Conservation (phyloP, 73 alveolate species). For the Paramecium bursaria region DNA sequence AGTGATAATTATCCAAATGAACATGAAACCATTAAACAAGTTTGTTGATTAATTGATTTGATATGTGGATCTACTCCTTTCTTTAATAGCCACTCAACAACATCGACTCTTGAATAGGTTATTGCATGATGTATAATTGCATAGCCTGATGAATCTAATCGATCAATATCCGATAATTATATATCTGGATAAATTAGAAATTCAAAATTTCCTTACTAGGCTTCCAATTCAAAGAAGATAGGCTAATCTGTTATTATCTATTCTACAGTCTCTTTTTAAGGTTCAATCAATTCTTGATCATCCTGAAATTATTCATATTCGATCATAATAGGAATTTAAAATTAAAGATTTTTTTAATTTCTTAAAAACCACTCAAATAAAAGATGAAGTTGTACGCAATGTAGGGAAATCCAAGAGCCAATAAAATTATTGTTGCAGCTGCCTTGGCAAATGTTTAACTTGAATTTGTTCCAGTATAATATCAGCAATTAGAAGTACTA, state of each 20-base stretch:
- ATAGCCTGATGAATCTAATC: slow-evolving; percentile 28
- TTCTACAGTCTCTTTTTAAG: background rate
- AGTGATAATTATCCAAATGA: background rate
- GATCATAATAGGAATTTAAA: too few species aligned
- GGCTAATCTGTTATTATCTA: slow-evolving; percentile 9
- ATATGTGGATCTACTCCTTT: slow-evolving; percentile 7
- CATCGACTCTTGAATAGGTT: slow-evolving; percentile 4
- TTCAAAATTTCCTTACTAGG: slow-evolving; percentile 12
- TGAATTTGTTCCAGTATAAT: slow-evolving; percentile 54
- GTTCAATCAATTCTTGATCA: too few species aligned
- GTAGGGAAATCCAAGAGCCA: slow-evolving; percentile 74
- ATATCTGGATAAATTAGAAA: background rate
- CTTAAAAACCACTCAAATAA: too few species aligned
- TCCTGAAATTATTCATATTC: too few species aligned
- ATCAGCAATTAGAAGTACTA: slow-evolving; percentile 41
- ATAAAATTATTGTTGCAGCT: slow-evolving; percentile 71
- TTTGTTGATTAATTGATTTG: background rate
- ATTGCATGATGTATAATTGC: slow-evolving; percentile 40
- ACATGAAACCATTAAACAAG: slow-evolving; percentile 37
- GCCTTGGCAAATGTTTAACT: slow-evolving; percentile 54
- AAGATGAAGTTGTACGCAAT: slow-evolving; percentile 66
- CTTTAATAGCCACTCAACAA: background rate
- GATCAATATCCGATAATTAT: background rate
- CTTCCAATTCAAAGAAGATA: slow-evolving; percentile 26
- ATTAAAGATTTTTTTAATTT: too few species aligned